These are phyloP conservation scores for Huntiella abstrusa DNA, from an alignment of 2,329 filamentous ascomycete genomes.

Conservation along the genomic window DNA sequence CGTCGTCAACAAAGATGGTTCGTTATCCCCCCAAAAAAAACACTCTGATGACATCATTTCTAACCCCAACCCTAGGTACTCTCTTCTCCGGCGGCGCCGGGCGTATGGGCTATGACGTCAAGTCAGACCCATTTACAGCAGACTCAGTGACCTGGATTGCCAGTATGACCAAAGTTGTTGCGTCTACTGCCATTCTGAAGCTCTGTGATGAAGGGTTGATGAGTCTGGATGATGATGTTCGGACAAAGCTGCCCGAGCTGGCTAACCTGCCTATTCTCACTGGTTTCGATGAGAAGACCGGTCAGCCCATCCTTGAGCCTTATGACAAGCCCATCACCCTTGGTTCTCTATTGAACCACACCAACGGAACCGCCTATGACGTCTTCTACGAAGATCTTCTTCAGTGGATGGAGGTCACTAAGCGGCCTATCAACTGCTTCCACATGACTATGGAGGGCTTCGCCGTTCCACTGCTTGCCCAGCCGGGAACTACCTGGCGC, in stretches of 20 bases:
- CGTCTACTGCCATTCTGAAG: slow-evolving; percentile 21
- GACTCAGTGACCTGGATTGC: slow-evolving; percentile 21
- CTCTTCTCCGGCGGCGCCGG: slow-evolving; percentile 22
- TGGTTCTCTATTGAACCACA: slow-evolving; percentile 29
- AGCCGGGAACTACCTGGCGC: slow-evolving; percentile 28
- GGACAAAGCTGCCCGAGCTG: slow-evolving; percentile 19
- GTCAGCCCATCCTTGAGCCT: slow-evolving; percentile 4
- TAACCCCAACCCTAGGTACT: slow-evolving; percentile 14
- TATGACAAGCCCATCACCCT: slow-evolving; percentile 20
- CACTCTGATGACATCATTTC: background rate
- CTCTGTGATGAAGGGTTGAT: slow-evolving; percentile 21
- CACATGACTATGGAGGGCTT: slow-evolving; percentile 21
- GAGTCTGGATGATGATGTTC: slow-evolving; percentile 21
- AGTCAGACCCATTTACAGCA: slow-evolving; percentile 17
- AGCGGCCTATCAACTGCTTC: slow-evolving; percentile 18
- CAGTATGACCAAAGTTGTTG: slow-evolving; percentile 27
- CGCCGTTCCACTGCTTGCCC: slow-evolving; percentile 24
- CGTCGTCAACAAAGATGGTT: slow-evolving; percentile 19
- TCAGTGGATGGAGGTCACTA: slow-evolving; percentile 22
- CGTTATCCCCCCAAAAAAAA: background rate
- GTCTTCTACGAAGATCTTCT: slow-evolving; percentile 20
- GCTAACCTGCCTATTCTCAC: slow-evolving; percentile 13
- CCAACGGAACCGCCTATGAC: slow-evolving; percentile 28
- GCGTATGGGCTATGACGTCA: slow-evolving; percentile 16
- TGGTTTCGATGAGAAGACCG: slow-evolving; percentile 1